Conservation (phyloP, 2,329 filamentous ascomycete species). For the Fusarium armeniacum region DNA sequence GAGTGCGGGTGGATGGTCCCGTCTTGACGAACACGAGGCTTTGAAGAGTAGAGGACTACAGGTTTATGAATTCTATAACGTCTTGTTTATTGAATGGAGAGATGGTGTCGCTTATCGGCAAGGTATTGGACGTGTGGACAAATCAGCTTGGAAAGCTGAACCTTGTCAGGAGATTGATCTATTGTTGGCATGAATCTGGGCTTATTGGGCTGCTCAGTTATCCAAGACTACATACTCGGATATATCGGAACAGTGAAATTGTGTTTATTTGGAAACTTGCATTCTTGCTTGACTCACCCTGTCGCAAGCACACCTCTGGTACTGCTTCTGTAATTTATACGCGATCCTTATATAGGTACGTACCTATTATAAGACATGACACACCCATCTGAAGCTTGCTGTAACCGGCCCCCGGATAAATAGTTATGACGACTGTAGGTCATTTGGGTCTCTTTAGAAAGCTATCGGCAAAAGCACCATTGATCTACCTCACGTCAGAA, state of each 20-base stretch:
- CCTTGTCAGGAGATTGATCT: neutral
- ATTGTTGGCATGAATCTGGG: neutral
- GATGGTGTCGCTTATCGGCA: conserved; percentile 2
- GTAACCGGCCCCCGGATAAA: neutral
- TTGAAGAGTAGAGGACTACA: neutral
- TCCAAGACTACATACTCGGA: accelerated
- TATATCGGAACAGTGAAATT: neutral
- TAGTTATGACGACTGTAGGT: neutral
- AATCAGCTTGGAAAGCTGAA: neutral
- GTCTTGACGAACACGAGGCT: neutral
- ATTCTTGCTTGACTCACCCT: too few relatives aligned
- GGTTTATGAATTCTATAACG: neutral
- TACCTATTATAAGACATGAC: too few relatives aligned
- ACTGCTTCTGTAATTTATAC: too few relatives aligned
- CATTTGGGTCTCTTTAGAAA: neutral
- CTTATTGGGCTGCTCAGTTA: neutral
- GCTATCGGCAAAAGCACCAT: too few relatives aligned
- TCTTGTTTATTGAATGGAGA: neutral
- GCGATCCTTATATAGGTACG: too few relatives aligned
- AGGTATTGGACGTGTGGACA: conserved; percentile 1
- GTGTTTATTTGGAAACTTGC: neutral
- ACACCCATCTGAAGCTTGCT: neutral
- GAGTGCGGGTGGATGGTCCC: neutral
- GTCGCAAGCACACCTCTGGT: too few relatives aligned
- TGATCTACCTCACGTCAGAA: conserved; percentile 4